Evolutionary conservation across 2,329 filamentous ascomycete species (phyloP).

Genomic region (Aspergillus fumigatiaffinis): DNA sequence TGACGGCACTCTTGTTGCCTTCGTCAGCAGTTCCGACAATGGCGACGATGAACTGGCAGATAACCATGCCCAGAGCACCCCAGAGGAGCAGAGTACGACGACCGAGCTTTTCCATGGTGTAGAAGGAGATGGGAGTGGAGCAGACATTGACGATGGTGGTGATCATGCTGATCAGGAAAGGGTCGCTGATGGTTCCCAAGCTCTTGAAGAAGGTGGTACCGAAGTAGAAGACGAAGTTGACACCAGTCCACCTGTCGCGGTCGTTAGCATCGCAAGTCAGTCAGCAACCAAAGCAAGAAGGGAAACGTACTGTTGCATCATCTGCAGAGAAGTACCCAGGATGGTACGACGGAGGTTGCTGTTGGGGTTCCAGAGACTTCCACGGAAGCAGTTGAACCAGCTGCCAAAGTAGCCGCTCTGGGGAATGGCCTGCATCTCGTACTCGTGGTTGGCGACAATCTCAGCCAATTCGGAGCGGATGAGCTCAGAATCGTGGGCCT

Average conservation of each 20-base stretch:
- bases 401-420: constrained; percentile 60
- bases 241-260: constrained; percentile 59
- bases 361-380: constrained; percentile 50
- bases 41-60: constrained; percentile 83
- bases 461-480: constrained; percentile 77
- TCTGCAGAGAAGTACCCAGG: constrained; percentile 68
- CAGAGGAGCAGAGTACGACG: constrained; percentile 75
- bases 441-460: constrained; percentile 85
- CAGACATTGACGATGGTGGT: constrained; percentile 84
- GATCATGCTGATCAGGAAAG: constrained; percentile 79
- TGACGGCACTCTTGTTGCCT: constrained; percentile 41
- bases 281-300: constrained; percentile 20
- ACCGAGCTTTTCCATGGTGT: constrained; percentile 74
- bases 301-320: constrained; percentile 63
- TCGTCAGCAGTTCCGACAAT: constrained; percentile 66
- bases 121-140: constrained; percentile 86
- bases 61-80: constrained; percentile 76
- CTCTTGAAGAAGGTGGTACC: constrained; percentile 80
- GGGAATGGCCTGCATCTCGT: constrained; percentile 69
- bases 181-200: constrained; percentile 69
- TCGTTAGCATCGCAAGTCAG: background rate
- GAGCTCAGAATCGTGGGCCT: constrained; percentile 67
- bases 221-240: constrained; percentile 92
- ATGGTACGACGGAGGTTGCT: constrained; percentile 63
- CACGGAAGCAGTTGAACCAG: constrained; percentile 65